A percentile compares a stretch with the other conserved stretches of the same genome.
phyloP scores from a whole-genome alignment of 2,329 filamentous ascomycete genomes.

The Paecilomyces dactylethromorphus region DNA sequence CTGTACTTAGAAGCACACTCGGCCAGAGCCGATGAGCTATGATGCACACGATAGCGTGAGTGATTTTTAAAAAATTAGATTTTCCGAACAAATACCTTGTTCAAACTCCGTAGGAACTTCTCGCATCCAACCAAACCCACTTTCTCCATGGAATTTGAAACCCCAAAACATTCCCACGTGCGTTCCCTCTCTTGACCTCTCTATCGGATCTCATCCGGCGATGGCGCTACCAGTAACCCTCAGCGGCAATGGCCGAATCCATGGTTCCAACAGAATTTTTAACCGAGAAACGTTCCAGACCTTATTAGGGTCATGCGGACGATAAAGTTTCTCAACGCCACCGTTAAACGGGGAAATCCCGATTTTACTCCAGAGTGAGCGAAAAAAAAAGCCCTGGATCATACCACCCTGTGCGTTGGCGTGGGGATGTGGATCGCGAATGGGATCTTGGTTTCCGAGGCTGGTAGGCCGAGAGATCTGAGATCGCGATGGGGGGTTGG shows the following conservation, averaged over 20 bases:
- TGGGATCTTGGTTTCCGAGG: too few relatives aligned
- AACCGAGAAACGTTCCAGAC: neutral
- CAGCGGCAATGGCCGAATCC: neutral
- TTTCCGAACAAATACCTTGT: neutral
- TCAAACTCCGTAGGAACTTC: neutral
- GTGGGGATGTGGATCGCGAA: too few relatives aligned
- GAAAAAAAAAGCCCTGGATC: too few relatives aligned
- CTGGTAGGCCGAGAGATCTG: too few relatives aligned
- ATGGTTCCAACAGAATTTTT: neutral
- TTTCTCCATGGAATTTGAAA: neutral
- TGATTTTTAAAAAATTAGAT: neutral
- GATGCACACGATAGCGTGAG: neutral
- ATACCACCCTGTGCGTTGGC: too few relatives aligned
- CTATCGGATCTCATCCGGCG: neutral
- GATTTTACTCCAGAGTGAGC: too few relatives aligned
- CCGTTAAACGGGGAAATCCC: too few relatives aligned
- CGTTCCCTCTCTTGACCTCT: too few relatives aligned
- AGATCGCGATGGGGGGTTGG: too few relatives aligned
- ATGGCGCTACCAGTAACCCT: neutral
- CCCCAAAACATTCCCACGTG: too few relatives aligned
- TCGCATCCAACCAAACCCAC: neutral
- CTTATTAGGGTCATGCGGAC: neutral
- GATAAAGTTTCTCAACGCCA: neutral
- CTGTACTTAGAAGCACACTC: neutral
- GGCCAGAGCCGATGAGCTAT: neutral